Evolutionary conservation across 164 flowering plant species (phyloP), one percentile per base, ranked within the genome.

Genomic region (Vitis riparia): DNA sequence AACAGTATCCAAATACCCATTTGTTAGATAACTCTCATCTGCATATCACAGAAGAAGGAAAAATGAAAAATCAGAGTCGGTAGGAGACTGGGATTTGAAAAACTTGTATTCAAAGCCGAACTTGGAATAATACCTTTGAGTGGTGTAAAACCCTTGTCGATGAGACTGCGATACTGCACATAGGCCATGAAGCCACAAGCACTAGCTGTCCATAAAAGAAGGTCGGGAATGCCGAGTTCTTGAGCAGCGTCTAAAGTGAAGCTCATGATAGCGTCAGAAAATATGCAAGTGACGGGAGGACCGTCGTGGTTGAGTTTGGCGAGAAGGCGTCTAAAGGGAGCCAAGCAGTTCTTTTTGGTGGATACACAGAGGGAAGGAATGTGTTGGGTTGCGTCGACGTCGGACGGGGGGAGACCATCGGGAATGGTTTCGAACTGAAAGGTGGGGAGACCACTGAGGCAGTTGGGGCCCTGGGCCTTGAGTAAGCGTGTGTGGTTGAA

Each of bases 371-470:
- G 78, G 1, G 74, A 52, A 8, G 83, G 75, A 55, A 81, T 62
- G 59, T 79, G 74, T 59, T 83, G 88, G 11, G 85, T 83, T 16
- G 69, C 68, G 56, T 81, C 81, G 10, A n/a, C 73, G 37, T 83
- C 79, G 9, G 78, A 53, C 1, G 81, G 74, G 0, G 88, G 85
- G 19, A 82, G 80, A 14, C 86, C 88, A 56, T 85, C 88, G 3
- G 83, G 77, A 19, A 80, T 80, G 64, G 79, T 50, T 37, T 68
- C 76, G 75, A 79, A 82, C 3, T 72, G 73, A 78, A 84, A 84
- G 62, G 68, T 62, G 15, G 63, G 62, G 4, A 68, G 63, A 51
- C 65, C 73, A 11, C 60, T 66, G 14, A 68, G 47, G 68, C 70
- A 47, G 55, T 47, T 8, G 12, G 76, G 44, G 5, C 44, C 44